Conservation (phyloP, 768 basidiomycete species). For the Trametes cingulata region DNA sequence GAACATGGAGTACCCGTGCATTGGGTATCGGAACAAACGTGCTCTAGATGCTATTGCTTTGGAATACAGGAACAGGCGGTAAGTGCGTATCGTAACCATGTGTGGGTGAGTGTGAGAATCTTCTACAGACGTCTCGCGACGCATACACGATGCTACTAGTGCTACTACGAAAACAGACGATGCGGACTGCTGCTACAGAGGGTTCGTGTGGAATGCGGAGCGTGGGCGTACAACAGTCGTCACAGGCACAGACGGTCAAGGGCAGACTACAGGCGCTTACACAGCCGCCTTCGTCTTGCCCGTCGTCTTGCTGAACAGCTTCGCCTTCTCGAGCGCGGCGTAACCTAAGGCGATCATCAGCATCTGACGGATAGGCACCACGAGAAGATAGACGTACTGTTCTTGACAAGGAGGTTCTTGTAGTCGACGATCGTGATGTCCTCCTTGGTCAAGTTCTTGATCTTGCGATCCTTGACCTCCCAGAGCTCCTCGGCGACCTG, state of each 20-base stretch:
- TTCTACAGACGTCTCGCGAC: constrained; percentile 11
- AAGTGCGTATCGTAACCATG: constrained; percentile 11
- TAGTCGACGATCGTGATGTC: constrained; percentile 93
- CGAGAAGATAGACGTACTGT: constrained; percentile 53
- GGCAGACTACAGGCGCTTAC: constrained; percentile 33
- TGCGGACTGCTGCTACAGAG: constrained; percentile 14
- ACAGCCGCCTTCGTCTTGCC: constrained; percentile 58
- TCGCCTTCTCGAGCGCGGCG: constrained; percentile 89
- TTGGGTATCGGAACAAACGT: background rate
- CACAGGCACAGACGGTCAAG: background rate
- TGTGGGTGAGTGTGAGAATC: background rate
- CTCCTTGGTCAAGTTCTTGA: constrained; percentile 86
- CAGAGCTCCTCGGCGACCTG: constrained; percentile 99
- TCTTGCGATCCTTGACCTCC: constrained; percentile 96
- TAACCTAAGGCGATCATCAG: constrained; percentile 49
- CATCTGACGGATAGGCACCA: background rate
- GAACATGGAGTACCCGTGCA: background rate
- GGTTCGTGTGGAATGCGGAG: constrained; percentile 1
- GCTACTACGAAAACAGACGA: constrained; percentile 16
- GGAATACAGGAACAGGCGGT: constrained; percentile 6
- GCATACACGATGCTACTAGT: constrained; percentile 11
- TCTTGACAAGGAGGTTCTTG: constrained; percentile 81
- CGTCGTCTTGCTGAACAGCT: constrained; percentile 85
- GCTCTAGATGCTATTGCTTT: constrained; percentile 15
- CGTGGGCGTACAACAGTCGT: constrained; percentile 5